A percentile compares a stretch with the other conserved stretches of the same genome.
Conservation (phyloP, 495 filamentous ascomycete genomes). For the Amniculicola lignicola region DNA sequence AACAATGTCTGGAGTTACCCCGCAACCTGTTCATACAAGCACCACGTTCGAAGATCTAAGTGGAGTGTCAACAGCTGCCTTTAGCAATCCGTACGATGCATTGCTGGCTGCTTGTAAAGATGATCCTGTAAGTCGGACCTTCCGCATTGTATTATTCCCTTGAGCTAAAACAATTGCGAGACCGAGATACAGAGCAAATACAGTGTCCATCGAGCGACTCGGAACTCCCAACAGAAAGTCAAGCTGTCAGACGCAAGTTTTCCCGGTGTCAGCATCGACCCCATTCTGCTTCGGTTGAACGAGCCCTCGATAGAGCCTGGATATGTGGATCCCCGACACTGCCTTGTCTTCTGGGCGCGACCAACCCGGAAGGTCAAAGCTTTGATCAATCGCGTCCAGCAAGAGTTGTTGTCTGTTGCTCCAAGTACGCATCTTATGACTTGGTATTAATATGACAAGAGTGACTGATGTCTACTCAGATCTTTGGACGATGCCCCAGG, state of each 20-base stretch:
- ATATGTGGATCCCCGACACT: conserved; percentile 71
- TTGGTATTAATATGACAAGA: neutral
- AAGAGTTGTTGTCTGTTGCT: conserved; percentile 56
- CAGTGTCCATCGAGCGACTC: conserved; percentile 63
- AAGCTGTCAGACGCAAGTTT: conserved; percentile 70
- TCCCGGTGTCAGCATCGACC: conserved; percentile 67
- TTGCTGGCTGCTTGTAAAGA: conserved; percentile 54
- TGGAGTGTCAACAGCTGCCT: conserved; percentile 25
- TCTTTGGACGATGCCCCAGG: conserved; percentile 78
- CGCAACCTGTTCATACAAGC: conserved; percentile 9
- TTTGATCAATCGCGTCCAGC: conserved; percentile 66
- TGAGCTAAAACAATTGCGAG: neutral
- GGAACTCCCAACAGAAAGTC: conserved; percentile 66
- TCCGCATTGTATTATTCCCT: neutral
- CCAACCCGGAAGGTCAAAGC: conserved; percentile 66
- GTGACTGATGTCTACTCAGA: no score
- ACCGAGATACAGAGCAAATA: conserved; percentile 68
- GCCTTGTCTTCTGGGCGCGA: conserved; percentile 82
- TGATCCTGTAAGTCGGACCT: conserved; percentile 37
- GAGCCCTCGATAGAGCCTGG: conserved; percentile 58
- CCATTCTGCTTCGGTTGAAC: conserved; percentile 64
- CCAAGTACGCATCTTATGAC: conserved; percentile 55
- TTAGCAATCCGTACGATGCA: conserved; percentile 71
- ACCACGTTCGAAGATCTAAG: conserved; percentile 41
- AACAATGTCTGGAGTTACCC: conserved; percentile 3